Base-by-base conservation (phyloP, 2,329 filamentous ascomycete genomes). In the Apiospora rasikravindrae region DNA sequence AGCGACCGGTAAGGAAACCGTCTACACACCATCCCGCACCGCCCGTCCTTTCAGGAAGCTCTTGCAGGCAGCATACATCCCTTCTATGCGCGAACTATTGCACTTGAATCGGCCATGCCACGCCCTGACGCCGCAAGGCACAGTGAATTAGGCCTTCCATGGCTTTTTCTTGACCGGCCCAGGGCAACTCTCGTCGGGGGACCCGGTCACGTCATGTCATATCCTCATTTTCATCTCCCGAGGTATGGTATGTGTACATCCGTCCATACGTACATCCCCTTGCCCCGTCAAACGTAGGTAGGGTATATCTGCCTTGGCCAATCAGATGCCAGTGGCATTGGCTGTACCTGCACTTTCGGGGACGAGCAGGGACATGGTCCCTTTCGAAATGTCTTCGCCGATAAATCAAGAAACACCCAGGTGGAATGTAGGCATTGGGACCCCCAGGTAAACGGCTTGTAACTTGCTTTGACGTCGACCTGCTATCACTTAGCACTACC, bases 21-120 rank as follows among this genome's bases (percentile, higher is more conserved):
- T 64, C 57, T 64, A 64, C 57, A 64, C 57, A 64, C 57, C 57
- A 64, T 64, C 57, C 33, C 57, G 33, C 57, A 3, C 57, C 22
- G 57, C 29, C 57, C 33, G 22, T 64, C 57, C 33, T 64, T 64
- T 64, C 33, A 40, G 57, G 57, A 64, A 64, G 22, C 22, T n/a
- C 57, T 64, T 64, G 57, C 57, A 64, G 57, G 29, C 57, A 40
- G 33, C 57, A 64, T 64, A 4, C n/a, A n/a, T n/a, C 53, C 33
- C 29, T 61, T 61, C 53, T 40, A 61, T 61, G 29, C 53, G 57
- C 57, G 57, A 64, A 64, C 57, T 64, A 64, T 64, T 64, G 57
- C 57, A 64, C 57, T 64, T 24, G 57, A n/a, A 40, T 14, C n/a
- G 22, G 19, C 33, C 57, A 37, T n/a, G 57, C 29, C 33, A n/a